Percentiles rank a stretch among this genome's conserved stretches.
These are phyloP conservation scores for Stachybotrys chlorohalonatus DNA, from an alignment of 2,329 filamentous ascomycete species.

Conservation along the genomic window DNA sequence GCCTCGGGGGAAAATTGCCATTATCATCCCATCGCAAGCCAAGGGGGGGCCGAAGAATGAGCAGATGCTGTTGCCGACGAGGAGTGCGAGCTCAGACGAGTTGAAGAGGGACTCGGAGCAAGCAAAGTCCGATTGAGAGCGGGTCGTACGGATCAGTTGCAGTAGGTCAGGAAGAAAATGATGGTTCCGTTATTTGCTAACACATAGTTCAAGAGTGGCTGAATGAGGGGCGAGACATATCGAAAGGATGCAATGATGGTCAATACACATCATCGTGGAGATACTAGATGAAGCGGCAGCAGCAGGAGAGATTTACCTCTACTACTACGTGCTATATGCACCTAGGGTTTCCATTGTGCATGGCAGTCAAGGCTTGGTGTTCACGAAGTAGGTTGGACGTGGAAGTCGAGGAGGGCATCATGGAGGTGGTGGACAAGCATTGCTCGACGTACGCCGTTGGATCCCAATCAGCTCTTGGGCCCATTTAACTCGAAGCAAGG, in stretches of 20 bases:
- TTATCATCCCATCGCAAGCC: background rate
- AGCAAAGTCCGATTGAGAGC: background rate
- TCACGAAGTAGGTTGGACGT: no score
- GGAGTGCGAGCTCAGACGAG: conserved; percentile 42
- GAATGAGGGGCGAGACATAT: background rate
- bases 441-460: no score
- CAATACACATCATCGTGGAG: background rate
- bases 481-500: no score
- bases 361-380: no score
- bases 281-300: background rate
- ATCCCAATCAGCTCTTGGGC: no score
- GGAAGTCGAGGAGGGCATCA: no score
- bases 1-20: background rate
- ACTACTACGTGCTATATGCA: no score
- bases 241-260: background rate
- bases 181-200: background rate
- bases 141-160: background rate
- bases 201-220: background rate
- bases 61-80: conserved; percentile 43
- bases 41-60: conserved; percentile 42
- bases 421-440: no score
- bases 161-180: background rate
- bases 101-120: background rate
- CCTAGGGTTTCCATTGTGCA: no score
- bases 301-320: no score